Base-by-base conservation (phyloP, 148 eudicot species). In the Bassia scoparia region DNA sequence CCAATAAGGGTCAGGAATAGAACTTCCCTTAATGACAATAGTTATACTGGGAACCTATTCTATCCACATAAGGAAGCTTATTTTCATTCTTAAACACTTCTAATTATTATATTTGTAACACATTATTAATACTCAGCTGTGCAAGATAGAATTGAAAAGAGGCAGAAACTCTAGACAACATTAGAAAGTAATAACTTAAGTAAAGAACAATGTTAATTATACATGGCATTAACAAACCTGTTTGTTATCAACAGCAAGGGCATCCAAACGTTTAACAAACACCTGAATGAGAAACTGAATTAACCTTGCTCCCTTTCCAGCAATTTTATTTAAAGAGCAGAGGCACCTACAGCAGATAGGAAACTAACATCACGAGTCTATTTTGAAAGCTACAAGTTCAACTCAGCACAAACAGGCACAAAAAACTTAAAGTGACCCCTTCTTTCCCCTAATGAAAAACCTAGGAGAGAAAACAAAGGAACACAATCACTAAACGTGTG, bases 191-290 rank as follows among this genome's bases (percentile, higher is more conserved):
- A 43, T 60, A 43, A 27, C 26, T 52, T 37, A 37, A 30, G 10
- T 18, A 72, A 38, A 18, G 17, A 37, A 53, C 15, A 49, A 43
- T 20, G 27, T 6, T 7, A 61, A 26, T 12, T 27, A 13, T 13
- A 30, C 7, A 18, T 30, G 35, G 20, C 46, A 61, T 55, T 43
- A 61, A 81, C 87, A 27, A 70, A 95, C 98, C 97, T 87, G 93
- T 71, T 88, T 87, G 77, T 89, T 91, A 58, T 88, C 90, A 54
- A 88, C 85, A 34, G 90, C 93, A 8, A 90, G 78, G 38, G 89
- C 82, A 84, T 91, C 93, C 85, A 95, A 83, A 58, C 90, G 96
- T 77, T 91, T 95, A 52, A 83, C 81, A 76, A 95, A 95, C 73
- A 89, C 77, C 80, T 88, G 93, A 65, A 91, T 84, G 63, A 95